Conservation (phyloP, 73 alveolate genomes). For the Urostyla sp. region DNA sequence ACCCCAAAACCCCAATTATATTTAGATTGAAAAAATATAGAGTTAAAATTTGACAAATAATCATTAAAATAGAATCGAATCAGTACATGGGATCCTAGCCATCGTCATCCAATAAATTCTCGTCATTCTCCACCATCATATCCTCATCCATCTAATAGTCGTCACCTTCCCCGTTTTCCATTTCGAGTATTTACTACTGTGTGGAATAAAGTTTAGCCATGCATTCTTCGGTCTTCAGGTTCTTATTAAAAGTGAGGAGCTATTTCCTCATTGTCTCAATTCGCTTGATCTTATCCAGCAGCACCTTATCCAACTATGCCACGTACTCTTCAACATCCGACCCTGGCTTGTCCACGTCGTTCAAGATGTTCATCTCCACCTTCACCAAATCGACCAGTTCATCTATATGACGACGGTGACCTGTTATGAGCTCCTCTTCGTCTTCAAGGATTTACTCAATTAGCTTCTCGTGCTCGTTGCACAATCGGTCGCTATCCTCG, state of each 20-base stretch:
- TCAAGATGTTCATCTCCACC: constrained; percentile 67
- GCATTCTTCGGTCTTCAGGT: constrained; percentile 62
- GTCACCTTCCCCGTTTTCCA: too few relatives aligned
- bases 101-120: too few relatives aligned
- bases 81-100: too few relatives aligned
- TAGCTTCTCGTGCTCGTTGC: constrained; percentile 64
- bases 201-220: constrained; percentile 41
- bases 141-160: constrained; percentile 1
- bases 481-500: constrained; percentile 3
- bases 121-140: too few relatives aligned
- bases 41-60: too few relatives aligned
- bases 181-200: too few relatives aligned
- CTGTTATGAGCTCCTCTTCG: constrained; percentile 73
- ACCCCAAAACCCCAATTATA: too few relatives aligned
- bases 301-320: constrained; percentile 63
- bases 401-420: constrained; percentile 76
- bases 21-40: too few relatives aligned
- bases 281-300: constrained; percentile 65
- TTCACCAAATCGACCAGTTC: constrained; percentile 75
- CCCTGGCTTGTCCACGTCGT: constrained; percentile 81
- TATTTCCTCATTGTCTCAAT: constrained; percentile 57
- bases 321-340: constrained; percentile 75
- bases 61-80: too few relatives aligned
- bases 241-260: constrained; percentile 60
- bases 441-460: constrained; percentile 72